Base-by-base conservation (phyloP, 2,329 filamentous ascomycete genomes). In the Coniosporium tulheliwenetii region DNA sequence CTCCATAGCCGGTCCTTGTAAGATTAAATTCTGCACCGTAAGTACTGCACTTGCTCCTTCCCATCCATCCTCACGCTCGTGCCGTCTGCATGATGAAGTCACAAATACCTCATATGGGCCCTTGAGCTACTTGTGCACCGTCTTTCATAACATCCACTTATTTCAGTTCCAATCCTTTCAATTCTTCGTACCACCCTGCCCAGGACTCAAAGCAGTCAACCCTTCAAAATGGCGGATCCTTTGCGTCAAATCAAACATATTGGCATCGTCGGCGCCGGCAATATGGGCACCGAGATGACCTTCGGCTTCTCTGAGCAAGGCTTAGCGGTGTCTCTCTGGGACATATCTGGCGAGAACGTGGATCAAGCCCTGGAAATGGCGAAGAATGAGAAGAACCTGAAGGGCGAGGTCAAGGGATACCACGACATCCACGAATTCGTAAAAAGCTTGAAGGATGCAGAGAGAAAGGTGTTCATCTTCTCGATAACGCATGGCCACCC, bases 211-310 rank as follows among this genome's bases (percentile, higher is more conserved):
- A 26, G 19, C 19, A 26, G 19, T 26, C 19, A 26, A 26, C 3
- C 19, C 19, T 26, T 26, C 19, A 26, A 26, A 3, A 26, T 26
- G 19, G 19, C 19, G 19, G 19, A 26, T 26, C 19, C 19, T 26
- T 26, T 26, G 19, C 19, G 19, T 26, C 19, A 26, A 26, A 26
- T 33, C 32, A 31, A 15, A 30, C 42, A 62, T 54, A 50, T 66
- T 36, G 62, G 58, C 30, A 60, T 66, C 47, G 55, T 67, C 8
- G 63, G 62, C 5, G 60, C 58, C 1, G 64, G 65, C 3, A 62
- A 56, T 45, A 71, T 67, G 61, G 67, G 66, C 9, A 58, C 55
- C 2, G 63, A 58, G 46, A 61, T 70, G 56, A 53, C 60, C 8
- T 51, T 70, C 10, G 55, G 67, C 7, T 60, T 68, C 38, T 63